These are phyloP conservation scores for Mycosphaerella sp. DNA, from an alignment of 2,329 filamentous ascomycete species.

Conservation along the genomic window DNA sequence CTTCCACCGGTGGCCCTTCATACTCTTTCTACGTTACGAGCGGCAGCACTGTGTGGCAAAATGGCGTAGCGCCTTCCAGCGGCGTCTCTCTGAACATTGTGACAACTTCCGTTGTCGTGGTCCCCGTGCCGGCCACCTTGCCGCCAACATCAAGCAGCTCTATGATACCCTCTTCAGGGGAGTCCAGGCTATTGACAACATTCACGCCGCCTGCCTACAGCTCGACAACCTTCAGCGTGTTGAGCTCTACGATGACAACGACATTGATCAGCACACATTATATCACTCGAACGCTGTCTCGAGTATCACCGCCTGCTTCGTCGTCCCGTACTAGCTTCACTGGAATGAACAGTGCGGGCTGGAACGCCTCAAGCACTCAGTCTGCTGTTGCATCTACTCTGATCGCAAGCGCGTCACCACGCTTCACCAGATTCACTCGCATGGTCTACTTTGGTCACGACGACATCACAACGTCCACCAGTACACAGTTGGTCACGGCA, in stretches of 20 bases:
- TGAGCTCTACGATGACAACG: slow-evolving; percentile 22
- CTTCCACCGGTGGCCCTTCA: slow-evolving; percentile 7
- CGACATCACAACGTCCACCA: slow-evolving; percentile 26
- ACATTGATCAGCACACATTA: slow-evolving; percentile 29
- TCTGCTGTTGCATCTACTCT: background rate
- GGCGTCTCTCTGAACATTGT: slow-evolving; percentile 22
- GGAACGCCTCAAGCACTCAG: slow-evolving; percentile 24
- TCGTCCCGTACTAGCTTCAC: slow-evolving; percentile 18
- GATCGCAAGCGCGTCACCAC: slow-evolving; percentile 5
- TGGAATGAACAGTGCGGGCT: slow-evolving; percentile 27
- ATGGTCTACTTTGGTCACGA: slow-evolving; percentile 26
- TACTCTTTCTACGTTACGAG: slow-evolving; percentile 10
- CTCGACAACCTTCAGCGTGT: slow-evolving; percentile 27
- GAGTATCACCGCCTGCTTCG: slow-evolving; percentile 13
- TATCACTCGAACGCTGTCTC: slow-evolving; percentile 23
- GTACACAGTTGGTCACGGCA: slow-evolving; percentile 25
- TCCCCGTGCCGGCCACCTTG: slow-evolving; percentile 10
- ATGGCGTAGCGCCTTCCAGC: slow-evolving; percentile 25
- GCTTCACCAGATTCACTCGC: slow-evolving; percentile 23
- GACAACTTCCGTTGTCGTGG: slow-evolving; percentile 23
- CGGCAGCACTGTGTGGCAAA: slow-evolving; percentile 26
- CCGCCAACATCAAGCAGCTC: background rate
- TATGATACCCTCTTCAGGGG: slow-evolving; percentile 8
- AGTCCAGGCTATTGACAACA: slow-evolving; percentile 13
- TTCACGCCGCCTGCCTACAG: slow-evolving; percentile 24